Evolutionary conservation across 225 moss, liverwort and hornwort genomes (phyloP), one percentile per base, ranked within the genome.

Genomic region (Lunularia cruciata): DNA sequence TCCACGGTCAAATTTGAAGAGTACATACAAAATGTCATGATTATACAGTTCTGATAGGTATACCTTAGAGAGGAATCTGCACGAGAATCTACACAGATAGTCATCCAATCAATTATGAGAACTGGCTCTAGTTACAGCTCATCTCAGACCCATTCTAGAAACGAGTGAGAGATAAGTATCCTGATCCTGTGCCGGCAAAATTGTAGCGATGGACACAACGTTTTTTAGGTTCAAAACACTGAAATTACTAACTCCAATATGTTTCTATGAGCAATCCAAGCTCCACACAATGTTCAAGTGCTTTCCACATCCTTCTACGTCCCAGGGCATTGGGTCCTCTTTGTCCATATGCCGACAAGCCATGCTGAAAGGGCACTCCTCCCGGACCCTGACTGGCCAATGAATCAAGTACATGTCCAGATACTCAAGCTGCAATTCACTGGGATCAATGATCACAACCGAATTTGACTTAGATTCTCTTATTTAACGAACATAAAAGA

Each of bases 231-330:
- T 33, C 51, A 62, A 76, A 1, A 73, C 20, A 11, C 66, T 68
- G 53, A 90, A 90, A 59, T 81, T 87, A 47, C 78, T 83, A 19
- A 83, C 72, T 27, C 85, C 86, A 68, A 84, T 83, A 27, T 80
- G 54, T 35, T 68, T 84, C 76, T 63, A 55, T 85, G 1, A 70
- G 40, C 31, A 86, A 62, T 1, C 80, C 80, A 39, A 32, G 37
- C 26, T 84, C 78, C 34, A 80, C 60, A 20, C 60, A 38, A 31
- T 62, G 38, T 47, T 86, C 86, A 60, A 90, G 47, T n/a, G 60
- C 75, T 43, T 73, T 53, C 87, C 78, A 87, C 0, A 75, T 78
- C 83, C 80, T 47, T 73, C 72, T 20, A 83, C 67, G 57, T 87
- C 79, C 23, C 83, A 76, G 20, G 84, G 68, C 14, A 76, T 51